Percentiles rank a stretch among this genome's conserved stretches.
phyloP scores from a whole-genome alignment of 495 filamentous ascomycete species.

The Hyaloscypha variabilis region DNA sequence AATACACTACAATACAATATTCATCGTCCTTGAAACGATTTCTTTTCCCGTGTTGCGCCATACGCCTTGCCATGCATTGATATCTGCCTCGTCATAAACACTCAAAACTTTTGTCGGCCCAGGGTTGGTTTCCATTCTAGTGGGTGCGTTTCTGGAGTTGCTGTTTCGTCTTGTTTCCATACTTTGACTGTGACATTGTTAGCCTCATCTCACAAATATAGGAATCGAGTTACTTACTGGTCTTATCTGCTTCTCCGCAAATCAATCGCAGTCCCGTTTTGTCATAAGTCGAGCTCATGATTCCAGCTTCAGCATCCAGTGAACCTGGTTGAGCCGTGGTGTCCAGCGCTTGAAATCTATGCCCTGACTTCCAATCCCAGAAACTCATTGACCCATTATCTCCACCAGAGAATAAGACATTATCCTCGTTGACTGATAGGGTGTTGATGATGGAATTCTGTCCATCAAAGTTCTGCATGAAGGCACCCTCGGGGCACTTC shows the following conservation, averaged over 20 bases:
- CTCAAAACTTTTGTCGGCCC: conserved; percentile 62
- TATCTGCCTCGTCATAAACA: background rate
- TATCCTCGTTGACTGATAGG: conserved; percentile 89
- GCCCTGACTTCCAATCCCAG: conserved; percentile 99
- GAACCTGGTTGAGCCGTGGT: conserved; percentile 93
- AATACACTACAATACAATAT: conserved; percentile 13
- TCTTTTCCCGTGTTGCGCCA: conserved; percentile 15
- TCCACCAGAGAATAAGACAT: conserved; percentile 91
- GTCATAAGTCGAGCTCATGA: conserved; percentile 93
- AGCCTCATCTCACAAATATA: conserved; percentile 23
- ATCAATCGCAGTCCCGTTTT: conserved; percentile 86
- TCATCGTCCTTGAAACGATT: background rate
- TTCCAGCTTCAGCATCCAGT: conserved; percentile 89
- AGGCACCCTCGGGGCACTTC: conserved; percentile 97
- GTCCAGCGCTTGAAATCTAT: conserved; percentile 85
- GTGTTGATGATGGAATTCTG: conserved; percentile 97
- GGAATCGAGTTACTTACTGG: conserved; percentile 52
- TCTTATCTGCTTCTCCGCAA: conserved; percentile 95
- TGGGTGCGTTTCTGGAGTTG: conserved; percentile 89
- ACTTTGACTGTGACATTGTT: conserved; percentile 70
- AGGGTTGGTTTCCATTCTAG: conserved; percentile 91
- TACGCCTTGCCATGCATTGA: conserved; percentile 27
- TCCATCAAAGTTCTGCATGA: conserved; percentile 99
- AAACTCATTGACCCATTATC: conserved; percentile 97
- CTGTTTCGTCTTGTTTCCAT: conserved; percentile 89